phyloP scores from a whole-genome alignment of 495 filamentous ascomycete species.

The Penicillium coffeae region DNA sequence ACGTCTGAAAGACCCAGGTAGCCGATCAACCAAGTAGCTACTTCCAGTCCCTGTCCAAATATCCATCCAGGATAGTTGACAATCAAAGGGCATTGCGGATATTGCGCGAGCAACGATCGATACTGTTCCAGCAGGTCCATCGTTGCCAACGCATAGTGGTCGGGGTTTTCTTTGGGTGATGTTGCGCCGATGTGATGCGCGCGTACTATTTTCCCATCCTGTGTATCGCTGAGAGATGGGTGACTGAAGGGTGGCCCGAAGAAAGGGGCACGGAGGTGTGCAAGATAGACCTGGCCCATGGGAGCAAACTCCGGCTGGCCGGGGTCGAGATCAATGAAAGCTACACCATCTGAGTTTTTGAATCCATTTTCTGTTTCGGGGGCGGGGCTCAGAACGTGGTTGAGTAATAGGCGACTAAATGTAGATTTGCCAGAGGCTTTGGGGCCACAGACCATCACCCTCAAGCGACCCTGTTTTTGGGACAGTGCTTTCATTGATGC shows the following conservation, averaged over 20 bases:
- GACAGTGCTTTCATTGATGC: constrained; percentile 38
- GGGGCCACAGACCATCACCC: constrained; percentile 67
- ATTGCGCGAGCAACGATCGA: constrained; percentile 36
- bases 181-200: constrained; percentile 71
- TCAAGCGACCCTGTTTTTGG: constrained; percentile 33
- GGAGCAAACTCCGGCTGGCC: constrained; percentile 79
- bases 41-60: constrained; percentile 67
- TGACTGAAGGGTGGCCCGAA: constrained; percentile 76
- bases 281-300: constrained; percentile 72
- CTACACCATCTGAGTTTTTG: constrained; percentile 44
- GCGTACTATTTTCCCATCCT: constrained; percentile 46
- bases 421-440: constrained; percentile 87
- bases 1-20: constrained; percentile 52
- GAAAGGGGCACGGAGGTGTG: constrained; percentile 58
- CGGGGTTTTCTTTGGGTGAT: constrained; percentile 65
- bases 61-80: constrained; percentile 86
- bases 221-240: constrained; percentile 40
- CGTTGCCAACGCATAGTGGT: constrained; percentile 64
- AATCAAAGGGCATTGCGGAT: constrained; percentile 57
- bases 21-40: constrained; percentile 60
- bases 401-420: constrained; percentile 70
- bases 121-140: constrained; percentile 67
- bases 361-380: constrained; percentile 32
- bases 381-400: constrained; percentile 61
- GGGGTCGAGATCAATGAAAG: constrained; percentile 77